Evolutionary conservation across 129 eudicot species (phyloP).

Genomic region (Glebionis coronaria): DNA sequence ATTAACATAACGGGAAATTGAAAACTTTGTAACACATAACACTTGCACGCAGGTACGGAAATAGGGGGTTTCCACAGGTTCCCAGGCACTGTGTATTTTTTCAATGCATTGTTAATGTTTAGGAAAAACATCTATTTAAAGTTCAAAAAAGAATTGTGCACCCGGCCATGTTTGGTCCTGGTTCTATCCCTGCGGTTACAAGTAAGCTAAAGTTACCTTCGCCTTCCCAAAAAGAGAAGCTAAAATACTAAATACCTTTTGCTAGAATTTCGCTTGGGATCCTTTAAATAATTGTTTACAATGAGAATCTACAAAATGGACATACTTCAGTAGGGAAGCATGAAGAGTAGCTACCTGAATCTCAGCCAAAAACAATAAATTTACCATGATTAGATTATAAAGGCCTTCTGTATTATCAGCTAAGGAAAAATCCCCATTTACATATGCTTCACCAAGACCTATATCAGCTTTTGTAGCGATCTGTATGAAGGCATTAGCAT

Average conservation of each 20-base stretch:
- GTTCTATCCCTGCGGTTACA: too few species aligned
- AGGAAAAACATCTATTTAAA: too few species aligned
- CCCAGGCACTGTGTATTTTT: too few species aligned
- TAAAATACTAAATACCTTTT: constrained; percentile 57
- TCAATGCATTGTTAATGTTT: too few species aligned
- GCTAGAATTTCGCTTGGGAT: constrained; percentile 29
- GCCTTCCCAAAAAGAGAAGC: background rate
- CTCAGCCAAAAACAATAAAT: constrained; percentile 9
- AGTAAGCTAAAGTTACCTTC: too few species aligned
- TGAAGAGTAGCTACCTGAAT: background rate
- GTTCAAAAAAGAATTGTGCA: too few species aligned
- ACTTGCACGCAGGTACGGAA: too few species aligned
- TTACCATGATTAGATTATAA: constrained; percentile 73
- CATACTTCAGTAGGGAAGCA: background rate
- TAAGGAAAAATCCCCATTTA: constrained; percentile 91
- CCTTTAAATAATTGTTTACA: constrained; percentile 54
- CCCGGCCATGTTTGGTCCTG: too few species aligned
- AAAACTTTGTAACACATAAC: too few species aligned
- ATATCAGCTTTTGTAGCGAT: constrained; percentile 82
- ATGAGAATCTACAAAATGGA: constrained; percentile 56
- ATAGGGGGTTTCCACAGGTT: too few species aligned
- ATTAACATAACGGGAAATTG: too few species aligned
- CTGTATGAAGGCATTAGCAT: constrained; percentile 24
- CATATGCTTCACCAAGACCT: constrained; percentile 97
- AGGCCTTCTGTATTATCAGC: constrained; percentile 83